Evolutionary conservation across 257 asterid genomes (phyloP).

Genomic region (Fraxinus cuspidata): DNA sequence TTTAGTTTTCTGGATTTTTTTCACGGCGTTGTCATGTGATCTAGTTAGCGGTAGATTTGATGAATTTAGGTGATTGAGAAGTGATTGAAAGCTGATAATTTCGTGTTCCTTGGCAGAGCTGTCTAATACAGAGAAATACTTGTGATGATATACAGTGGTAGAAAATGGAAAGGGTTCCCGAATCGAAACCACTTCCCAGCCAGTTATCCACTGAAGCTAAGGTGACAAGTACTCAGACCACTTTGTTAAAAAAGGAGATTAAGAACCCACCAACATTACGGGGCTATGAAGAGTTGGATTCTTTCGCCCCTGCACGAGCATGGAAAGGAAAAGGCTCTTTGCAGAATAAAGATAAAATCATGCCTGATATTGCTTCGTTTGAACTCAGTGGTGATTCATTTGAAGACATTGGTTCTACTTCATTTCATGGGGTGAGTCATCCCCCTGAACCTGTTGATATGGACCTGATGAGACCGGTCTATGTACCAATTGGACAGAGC

Average conservation of each 20-base stretch:
- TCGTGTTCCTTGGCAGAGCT: constrained; percentile 35
- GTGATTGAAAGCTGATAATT: constrained; percentile 5
- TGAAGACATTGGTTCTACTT: constrained; percentile 63
- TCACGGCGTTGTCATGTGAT: not conserved
- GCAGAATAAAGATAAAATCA: constrained; percentile 47
- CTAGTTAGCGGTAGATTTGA: constrained; percentile 3
- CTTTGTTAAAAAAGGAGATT: constrained; percentile 42
- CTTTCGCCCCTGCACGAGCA: constrained; percentile 35
- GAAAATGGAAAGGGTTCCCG: constrained; percentile 62
- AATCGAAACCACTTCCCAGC: constrained; percentile 51
- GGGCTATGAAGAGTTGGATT: constrained; percentile 41
- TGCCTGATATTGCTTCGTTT: constrained; percentile 44
- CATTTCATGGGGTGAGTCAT: constrained; percentile 83
- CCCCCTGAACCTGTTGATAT: constrained; percentile 76
- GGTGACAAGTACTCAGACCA: constrained; percentile 33
- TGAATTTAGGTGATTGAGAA: constrained; percentile 3
- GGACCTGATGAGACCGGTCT: constrained; percentile 73
- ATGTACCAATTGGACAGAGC: constrained; percentile 61
- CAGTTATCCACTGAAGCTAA: constrained; percentile 42
- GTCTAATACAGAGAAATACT: constrained; percentile 22
- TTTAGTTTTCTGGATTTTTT: constrained; percentile 5
- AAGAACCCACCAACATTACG: constrained; percentile 32
- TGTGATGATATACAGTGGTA: constrained; percentile 59
- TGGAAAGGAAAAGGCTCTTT: constrained; percentile 59
- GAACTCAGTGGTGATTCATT: constrained; percentile 47